A percentile compares a stretch with the other conserved stretches of the same genome.
These are phyloP conservation scores for Halteria grandinella DNA, from an alignment of 73 alveolate genomes.

Conservation along the genomic window DNA sequence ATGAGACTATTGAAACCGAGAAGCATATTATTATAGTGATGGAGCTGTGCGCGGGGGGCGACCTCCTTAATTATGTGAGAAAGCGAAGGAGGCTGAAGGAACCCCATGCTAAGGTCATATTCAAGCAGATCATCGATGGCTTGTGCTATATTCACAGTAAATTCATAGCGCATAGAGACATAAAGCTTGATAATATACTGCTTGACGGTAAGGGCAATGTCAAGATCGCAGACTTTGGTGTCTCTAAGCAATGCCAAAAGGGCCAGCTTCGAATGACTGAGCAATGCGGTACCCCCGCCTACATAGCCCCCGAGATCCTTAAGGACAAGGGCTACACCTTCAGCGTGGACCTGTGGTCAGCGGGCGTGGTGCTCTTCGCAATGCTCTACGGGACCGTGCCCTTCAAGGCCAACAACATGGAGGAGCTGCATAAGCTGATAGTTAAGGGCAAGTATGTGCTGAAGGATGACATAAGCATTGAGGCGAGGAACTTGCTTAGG, in stretches of 20 bases:
- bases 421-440: slow-evolving; percentile 85
- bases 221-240: slow-evolving; percentile 97
- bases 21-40: slow-evolving; percentile 88
- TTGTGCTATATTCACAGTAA: slow-evolving; percentile 84
- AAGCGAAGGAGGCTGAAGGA: slow-evolving; percentile 91
- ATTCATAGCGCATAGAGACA: slow-evolving; percentile 95
- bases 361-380: slow-evolving; percentile 93
- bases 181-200: slow-evolving; percentile 94
- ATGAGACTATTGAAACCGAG: slow-evolving; percentile 93
- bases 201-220: slow-evolving; percentile 88
- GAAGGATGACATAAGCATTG: slow-evolving; percentile 75
- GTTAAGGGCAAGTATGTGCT: slow-evolving; percentile 71
- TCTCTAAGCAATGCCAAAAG: slow-evolving; percentile 79
- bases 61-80: slow-evolving; percentile 89
- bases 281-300: slow-evolving; percentile 99
- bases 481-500: slow-evolving; percentile 74
- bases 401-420: slow-evolving; percentile 91
- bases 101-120: slow-evolving; percentile 81
- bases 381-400: slow-evolving; percentile 96
- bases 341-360: slow-evolving; percentile 96
- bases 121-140: slow-evolving; percentile 88
- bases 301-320: slow-evolving; percentile 98
- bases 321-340: slow-evolving; percentile 95
- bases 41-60: slow-evolving; percentile 96
- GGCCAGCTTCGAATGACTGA: slow-evolving; percentile 90